Base-by-base conservation (phyloP, 129 eudicot genomes). In the Escallonia rubra region DNA sequence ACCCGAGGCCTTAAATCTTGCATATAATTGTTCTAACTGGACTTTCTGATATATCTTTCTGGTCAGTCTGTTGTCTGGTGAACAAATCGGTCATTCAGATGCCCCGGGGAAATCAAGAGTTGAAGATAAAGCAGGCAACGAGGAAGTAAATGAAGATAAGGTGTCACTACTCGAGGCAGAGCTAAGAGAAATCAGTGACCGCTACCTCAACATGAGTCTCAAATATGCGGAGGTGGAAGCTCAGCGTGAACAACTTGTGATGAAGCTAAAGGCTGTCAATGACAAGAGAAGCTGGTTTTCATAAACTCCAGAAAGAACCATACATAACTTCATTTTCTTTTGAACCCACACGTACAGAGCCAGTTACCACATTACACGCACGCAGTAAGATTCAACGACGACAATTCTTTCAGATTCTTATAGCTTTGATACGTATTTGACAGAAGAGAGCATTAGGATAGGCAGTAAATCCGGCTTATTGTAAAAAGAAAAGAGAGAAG, bases 151-250 rank as follows among this genome's bases (percentile, higher is more conserved):
- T 42, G 78, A 77, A 47, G 40, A 16, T n/a, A 75, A 74, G 50
- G 44, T 64, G 58, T 54, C 80, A 7, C 38, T 50, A 71, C 86
- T 84, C 5, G 82, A 88, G 63, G 67, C 64, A 0, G 96, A 88
- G 74, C 66, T 88, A 39, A 64, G 39, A 66, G 96, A 88, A 63
- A 75, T 88, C 75, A 91, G 86, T 55, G 91, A 88, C 43, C 81
- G 85, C 4, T 88, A 88, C 72, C 81, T 88, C 10, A 54, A 85
- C 67, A 85, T 85, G 85, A 88, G 96, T 71, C 86, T 88, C 34
- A 85, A 82, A 66, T 88, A 82, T 13, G 96, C 96, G 41, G 96
- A 88, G 69, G 96, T 88, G 23, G 96, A 88, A 74, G 86, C 80
- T 68, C 86, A 88, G 68, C 82, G 91, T 2, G 91, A 82, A 76